Conservation (phyloP, 768 basidiomycete species). For the Mycena polygramma region DNA sequence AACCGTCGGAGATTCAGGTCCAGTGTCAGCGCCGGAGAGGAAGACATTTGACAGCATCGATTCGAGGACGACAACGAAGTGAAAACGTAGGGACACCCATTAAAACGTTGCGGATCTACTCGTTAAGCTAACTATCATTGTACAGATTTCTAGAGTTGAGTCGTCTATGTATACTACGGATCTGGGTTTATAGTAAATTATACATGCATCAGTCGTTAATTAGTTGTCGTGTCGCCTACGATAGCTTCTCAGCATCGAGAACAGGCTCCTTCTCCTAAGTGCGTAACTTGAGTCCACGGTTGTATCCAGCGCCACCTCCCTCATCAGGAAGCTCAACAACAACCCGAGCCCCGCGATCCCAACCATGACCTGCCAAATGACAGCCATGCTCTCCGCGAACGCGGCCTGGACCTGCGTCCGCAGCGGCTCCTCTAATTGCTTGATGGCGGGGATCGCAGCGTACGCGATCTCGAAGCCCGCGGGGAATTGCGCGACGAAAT, state of each 20-base stretch:
- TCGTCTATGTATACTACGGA: too few relatives aligned
- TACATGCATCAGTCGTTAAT: neutral
- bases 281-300: constrained; percentile 49
- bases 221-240: neutral
- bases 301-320: constrained; percentile 48
- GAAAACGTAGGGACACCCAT: too few relatives aligned
- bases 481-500: constrained; percentile 33
- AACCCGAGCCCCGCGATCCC: constrained; percentile 55
- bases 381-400: constrained; percentile 54
- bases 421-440: constrained; percentile 40
- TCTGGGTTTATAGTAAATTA: neutral
- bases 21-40: too few relatives aligned
- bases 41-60: too few relatives aligned
- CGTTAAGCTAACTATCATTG: too few relatives aligned
- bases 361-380: constrained; percentile 59
- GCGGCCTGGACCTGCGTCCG: constrained; percentile 52
- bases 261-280: constrained; percentile 40
- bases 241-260: constrained; percentile 23
- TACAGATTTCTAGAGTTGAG: too few relatives aligned
- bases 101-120: too few relatives aligned
- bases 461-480: constrained; percentile 32
- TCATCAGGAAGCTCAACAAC: constrained; percentile 50
- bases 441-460: constrained; percentile 38
- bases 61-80: too few relatives aligned
- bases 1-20: too few relatives aligned